A percentile compares a stretch with the other conserved stretches of the same genome.
phyloP scores from a whole-genome alignment of 768 basidiomycete genomes.

The Amanita pseudoporphyria region DNA sequence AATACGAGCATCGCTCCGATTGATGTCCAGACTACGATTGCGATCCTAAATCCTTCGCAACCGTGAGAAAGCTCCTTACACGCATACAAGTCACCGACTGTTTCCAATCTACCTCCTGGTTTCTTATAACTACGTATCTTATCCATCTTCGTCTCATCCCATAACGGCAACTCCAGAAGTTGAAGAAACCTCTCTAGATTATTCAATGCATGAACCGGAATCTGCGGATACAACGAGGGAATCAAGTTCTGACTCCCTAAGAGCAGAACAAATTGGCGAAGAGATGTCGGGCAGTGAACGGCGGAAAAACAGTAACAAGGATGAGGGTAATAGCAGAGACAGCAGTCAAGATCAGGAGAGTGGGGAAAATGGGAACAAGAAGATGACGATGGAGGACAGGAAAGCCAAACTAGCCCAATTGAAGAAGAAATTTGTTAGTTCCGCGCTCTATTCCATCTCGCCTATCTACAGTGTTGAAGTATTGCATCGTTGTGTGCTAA shows the following conservation, averaged over 20 bases:
- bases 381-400: slow-evolving; percentile 58
- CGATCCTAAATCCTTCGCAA: too few relatives aligned
- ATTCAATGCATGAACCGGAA: not conserved
- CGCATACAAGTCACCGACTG: too few relatives aligned
- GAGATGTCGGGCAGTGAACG: slow-evolving; percentile 17
- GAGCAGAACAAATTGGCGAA: slow-evolving; percentile 11
- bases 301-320: slow-evolving; percentile 13
- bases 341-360: not conserved
- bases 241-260: too few relatives aligned
- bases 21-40: too few relatives aligned
- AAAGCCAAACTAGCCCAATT: slow-evolving; percentile 71
- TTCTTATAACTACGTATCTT: too few relatives aligned
- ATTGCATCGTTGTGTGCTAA: slow-evolving; percentile 3
- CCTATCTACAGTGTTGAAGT: slow-evolving; percentile 2
- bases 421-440: slow-evolving; percentile 68
- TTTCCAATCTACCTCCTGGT: too few relatives aligned
- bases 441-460: not conserved
- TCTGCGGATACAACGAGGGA: not conserved
- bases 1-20: too few relatives aligned
- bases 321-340: slow-evolving; percentile 5
- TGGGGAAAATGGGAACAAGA: slow-evolving; percentile 9
- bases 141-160: too few relatives aligned
- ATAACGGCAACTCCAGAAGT: slow-evolving; percentile 3
- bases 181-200: slow-evolving; percentile 2
- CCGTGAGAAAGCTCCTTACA: not conserved